phyloP scores from a whole-genome alignment of 2,329 filamentous ascomycete genomes.

The Botrytis deweyae region DNA sequence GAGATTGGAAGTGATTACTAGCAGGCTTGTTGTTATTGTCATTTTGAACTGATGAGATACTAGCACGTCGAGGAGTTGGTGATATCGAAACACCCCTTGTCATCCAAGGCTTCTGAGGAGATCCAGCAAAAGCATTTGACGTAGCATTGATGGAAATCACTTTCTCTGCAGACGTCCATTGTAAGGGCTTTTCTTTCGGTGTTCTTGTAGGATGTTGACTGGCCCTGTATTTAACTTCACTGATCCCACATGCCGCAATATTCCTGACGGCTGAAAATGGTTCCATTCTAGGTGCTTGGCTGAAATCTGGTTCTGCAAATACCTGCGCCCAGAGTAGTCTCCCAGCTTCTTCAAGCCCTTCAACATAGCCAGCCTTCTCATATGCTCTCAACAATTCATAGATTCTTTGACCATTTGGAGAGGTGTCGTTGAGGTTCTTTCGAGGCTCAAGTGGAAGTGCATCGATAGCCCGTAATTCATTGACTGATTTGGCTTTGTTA shows the following conservation, averaged over 20 bases:
- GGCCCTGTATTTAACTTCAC: neutral
- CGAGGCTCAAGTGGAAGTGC: neutral
- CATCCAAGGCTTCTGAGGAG: constrained; percentile 10
- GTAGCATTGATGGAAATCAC: neutral
- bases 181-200: neutral
- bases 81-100: neutral
- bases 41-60: neutral
- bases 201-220: no score
- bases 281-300: neutral
- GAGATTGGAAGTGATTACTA: neutral
- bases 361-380: constrained; percentile 14
- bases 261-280: neutral
- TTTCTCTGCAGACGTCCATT: neutral
- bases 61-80: constrained; percentile 1
- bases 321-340: constrained; percentile 22
- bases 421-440: constrained; percentile 19
- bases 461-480: constrained; percentile 17
- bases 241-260: neutral
- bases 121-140: neutral
- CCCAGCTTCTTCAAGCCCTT: constrained; percentile 25
- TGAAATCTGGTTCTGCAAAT: neutral
- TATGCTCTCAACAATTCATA: constrained; percentile 17
- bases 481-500: neutral
- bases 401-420: constrained; percentile 18
- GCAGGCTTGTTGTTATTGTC: neutral